Conservation (phyloP, 768 basidiomycete species). For the Suillus hirtellus region DNA sequence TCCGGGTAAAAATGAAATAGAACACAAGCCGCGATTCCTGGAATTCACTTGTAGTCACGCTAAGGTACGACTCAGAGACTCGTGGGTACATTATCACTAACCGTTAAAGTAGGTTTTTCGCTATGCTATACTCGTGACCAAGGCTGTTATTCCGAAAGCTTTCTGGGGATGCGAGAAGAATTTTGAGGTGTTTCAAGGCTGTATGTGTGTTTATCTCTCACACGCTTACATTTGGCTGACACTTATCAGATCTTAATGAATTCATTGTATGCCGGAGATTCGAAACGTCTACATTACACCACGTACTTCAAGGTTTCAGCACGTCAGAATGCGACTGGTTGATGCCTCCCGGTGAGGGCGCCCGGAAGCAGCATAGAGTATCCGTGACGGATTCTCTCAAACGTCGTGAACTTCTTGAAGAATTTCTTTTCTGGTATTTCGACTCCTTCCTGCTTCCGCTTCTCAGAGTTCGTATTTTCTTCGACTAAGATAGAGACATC, state of each 20-base stretch:
- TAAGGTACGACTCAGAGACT: slow-evolving; percentile 47
- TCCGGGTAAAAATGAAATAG: slow-evolving; percentile 45
- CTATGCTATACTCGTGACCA: slow-evolving; percentile 61
- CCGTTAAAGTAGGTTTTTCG: slow-evolving; percentile 57
- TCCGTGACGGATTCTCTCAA: slow-evolving; percentile 71
- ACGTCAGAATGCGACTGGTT: slow-evolving; percentile 82
- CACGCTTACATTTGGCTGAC: background rate
- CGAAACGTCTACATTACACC: slow-evolving; percentile 78
- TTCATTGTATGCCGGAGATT: slow-evolving; percentile 78
- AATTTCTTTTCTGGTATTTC: slow-evolving; percentile 95
- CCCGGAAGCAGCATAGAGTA: slow-evolving; percentile 46
- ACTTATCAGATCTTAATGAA: slow-evolving; percentile 60
- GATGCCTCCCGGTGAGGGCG: slow-evolving; percentile 42
- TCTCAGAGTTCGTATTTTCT: slow-evolving; percentile 53
- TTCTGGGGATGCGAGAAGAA: slow-evolving; percentile 82
- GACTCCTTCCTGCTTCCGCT: slow-evolving; percentile 81
- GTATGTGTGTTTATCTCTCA: slow-evolving; percentile 40
- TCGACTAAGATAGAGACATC: background rate
- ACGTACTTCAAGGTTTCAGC: slow-evolving; percentile 73
- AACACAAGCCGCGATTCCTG: slow-evolving; percentile 70
- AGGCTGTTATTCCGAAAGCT: slow-evolving; percentile 65
- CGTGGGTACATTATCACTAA: slow-evolving; percentile 32
- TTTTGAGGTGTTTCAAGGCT: slow-evolving; percentile 51
- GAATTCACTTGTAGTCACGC: slow-evolving; percentile 69
- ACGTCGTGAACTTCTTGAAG: slow-evolving; percentile 77